phyloP scores from a whole-genome alignment of 176 grass and related monocot genomes.

The Puya raimondii region DNA sequence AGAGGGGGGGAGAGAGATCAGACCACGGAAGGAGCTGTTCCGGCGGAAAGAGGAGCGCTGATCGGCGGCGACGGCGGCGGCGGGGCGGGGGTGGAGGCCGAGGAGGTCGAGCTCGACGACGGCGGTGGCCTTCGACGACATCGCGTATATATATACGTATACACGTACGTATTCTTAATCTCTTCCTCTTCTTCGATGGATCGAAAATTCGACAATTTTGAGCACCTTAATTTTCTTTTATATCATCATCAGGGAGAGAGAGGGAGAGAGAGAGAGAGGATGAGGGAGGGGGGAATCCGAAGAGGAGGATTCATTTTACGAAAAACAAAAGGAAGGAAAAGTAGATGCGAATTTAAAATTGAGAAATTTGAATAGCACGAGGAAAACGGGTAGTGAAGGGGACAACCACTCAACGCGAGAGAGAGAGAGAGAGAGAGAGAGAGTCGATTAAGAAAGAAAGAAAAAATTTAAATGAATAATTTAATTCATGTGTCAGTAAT shows the following conservation, averaged over 20 bases:
- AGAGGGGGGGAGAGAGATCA: neutral
- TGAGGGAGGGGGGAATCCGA: too few species aligned
- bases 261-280: too few species aligned
- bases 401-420: neutral
- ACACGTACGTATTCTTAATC: neutral
- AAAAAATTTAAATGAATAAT: neutral
- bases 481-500: neutral
- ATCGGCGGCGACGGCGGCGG: neutral
- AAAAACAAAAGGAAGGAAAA: too few species aligned
- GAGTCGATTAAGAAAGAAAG: neutral
- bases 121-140: neutral
- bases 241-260: too few species aligned
- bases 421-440: neutral
- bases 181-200: neutral
- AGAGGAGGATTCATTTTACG: too few species aligned
- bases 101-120: slow-evolving; percentile 8
- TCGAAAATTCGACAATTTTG: too few species aligned
- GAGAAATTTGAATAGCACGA: too few species aligned
- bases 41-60: neutral
- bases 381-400: too few species aligned
- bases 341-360: too few species aligned
- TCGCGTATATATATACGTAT: neutral
- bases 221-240: too few species aligned
- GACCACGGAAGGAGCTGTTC: neutral
- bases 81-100: neutral